A percentile compares a stretch with the other conserved stretches of the same genome.
These are phyloP conservation scores for Exophiala calicioides DNA, from an alignment of 2,329 filamentous ascomycete species.

Conservation along the genomic window DNA sequence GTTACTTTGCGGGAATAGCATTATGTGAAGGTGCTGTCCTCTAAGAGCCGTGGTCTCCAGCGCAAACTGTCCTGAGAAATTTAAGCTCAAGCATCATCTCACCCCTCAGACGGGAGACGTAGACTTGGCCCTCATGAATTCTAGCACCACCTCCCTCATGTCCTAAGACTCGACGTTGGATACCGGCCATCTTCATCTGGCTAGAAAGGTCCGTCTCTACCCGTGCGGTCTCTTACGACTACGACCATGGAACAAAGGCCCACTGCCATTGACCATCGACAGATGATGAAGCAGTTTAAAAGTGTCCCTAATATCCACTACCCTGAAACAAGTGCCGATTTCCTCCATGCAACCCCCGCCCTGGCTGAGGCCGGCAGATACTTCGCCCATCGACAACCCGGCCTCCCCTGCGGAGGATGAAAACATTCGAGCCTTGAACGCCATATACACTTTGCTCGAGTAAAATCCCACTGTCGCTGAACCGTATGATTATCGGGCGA, in stretches of 20 bases:
- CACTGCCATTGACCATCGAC: conserved; percentile 34
- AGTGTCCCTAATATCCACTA: conserved; percentile 49
- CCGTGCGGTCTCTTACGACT: conserved; percentile 32
- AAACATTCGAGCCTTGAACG: conserved; percentile 76
- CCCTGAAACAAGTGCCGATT: conserved; percentile 42
- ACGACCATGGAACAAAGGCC: conserved; percentile 30
- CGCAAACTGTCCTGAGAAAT: too few species aligned
- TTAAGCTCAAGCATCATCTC: too few species aligned
- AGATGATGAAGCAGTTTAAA: conserved; percentile 46
- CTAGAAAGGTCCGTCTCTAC: conserved; percentile 27
- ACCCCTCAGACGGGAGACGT: too few species aligned
- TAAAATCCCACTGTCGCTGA: conserved; percentile 72
- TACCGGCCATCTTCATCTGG: conserved; percentile 50
- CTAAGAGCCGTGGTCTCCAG: too few species aligned
- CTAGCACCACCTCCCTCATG: conserved; percentile 59
- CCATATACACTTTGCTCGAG: conserved; percentile 79
- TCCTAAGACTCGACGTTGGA: conserved; percentile 36
- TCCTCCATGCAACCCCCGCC: conserved; percentile 44
- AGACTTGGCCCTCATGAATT: conserved; percentile 34
- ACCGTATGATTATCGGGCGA: conserved; percentile 72
- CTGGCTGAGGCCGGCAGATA: conserved; percentile 41
- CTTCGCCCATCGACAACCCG: conserved; percentile 58
- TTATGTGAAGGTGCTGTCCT: too few species aligned
- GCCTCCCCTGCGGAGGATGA: conserved; percentile 74
- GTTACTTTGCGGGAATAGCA: too few species aligned